Percentiles rank a stretch among this genome's conserved stretches.
phyloP scores from a whole-genome alignment of 208 protist genomes.

The Vickermania ingenoplastis region DNA sequence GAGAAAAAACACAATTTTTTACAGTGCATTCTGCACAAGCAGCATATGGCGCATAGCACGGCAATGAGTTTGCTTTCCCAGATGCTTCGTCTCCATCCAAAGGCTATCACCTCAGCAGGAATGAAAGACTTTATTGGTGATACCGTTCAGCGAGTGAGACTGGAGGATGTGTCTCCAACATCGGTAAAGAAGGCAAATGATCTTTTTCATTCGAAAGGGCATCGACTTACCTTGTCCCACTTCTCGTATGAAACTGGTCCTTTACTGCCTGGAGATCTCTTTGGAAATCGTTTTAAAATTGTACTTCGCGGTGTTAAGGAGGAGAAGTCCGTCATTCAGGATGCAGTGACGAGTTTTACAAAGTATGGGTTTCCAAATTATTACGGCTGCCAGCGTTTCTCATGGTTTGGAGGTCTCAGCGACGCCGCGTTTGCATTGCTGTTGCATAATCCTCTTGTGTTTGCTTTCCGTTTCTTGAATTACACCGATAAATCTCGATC shows the following conservation, averaged over 20 bases:
- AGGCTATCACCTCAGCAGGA: conserved; percentile 60
- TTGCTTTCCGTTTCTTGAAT: conserved; percentile 81
- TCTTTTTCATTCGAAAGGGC: conserved; percentile 23
- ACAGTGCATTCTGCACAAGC: conserved; percentile 75
- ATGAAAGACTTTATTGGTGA: conserved; percentile 87
- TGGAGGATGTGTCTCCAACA: conserved; percentile 57
- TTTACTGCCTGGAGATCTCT: conserved; percentile 56
- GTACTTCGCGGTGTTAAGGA: conserved; percentile 67
- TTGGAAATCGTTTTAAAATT: conserved; percentile 78
- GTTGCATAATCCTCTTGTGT: conserved; percentile 76
- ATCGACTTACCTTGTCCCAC: conserved; percentile 54
- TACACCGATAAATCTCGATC: conserved; percentile 48
- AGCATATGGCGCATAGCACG: conserved; percentile 64
- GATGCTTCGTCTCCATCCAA: conserved; percentile 68
- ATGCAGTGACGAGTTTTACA: conserved; percentile 36
- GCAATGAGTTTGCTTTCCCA: conserved; percentile 53
- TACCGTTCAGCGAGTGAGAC: conserved; percentile 68
- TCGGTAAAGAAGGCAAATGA: conserved; percentile 51
- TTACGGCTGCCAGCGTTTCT: conserved; percentile 84
- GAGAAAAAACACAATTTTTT: conserved; percentile 16
- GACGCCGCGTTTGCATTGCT: conserved; percentile 75
- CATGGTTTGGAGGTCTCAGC: conserved; percentile 71
- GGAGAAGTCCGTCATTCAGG: conserved; percentile 21
- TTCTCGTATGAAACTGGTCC: conserved; percentile 69
- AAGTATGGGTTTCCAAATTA: conserved; percentile 80